Conservation (phyloP, 1,284 basidiomycete species). For the Puccinia coronata region DNA sequence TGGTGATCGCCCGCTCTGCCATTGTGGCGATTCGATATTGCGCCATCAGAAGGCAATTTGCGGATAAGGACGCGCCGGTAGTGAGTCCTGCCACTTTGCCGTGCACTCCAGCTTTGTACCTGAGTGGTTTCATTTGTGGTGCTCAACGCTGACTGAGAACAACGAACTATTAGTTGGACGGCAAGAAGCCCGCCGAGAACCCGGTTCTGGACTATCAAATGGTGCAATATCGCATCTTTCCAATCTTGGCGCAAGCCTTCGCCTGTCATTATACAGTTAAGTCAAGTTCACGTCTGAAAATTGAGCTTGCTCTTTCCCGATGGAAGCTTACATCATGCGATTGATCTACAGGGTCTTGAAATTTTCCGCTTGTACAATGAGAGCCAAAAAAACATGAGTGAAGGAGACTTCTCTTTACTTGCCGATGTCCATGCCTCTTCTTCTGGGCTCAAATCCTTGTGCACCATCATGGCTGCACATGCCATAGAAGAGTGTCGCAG, state of each 20-base stretch:
- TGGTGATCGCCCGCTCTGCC: slow-evolving; percentile 58
- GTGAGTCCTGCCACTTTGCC: slow-evolving; percentile 54
- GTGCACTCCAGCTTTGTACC: not conserved
- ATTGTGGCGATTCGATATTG: slow-evolving; percentile 60
- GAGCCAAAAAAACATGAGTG: slow-evolving; percentile 57
- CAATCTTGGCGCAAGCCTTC: slow-evolving; percentile 59
- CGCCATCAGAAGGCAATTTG: slow-evolving; percentile 60
- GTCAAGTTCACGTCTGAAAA: not conserved
- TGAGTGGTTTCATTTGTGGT: not conserved
- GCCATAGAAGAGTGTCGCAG: slow-evolving; percentile 60
- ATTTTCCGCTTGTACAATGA: slow-evolving; percentile 59
- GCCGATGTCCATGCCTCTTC: slow-evolving; percentile 59
- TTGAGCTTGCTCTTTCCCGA: slow-evolving; percentile 50
- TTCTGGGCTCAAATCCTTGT: slow-evolving; percentile 59
- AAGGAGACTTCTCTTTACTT: slow-evolving; percentile 59
- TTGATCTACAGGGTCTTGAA: slow-evolving; percentile 52
- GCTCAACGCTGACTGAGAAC: not conserved
- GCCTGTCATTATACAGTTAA: slow-evolving; percentile 59
- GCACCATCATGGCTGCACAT: slow-evolving; percentile 58
- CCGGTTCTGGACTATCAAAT: slow-evolving; percentile 60
- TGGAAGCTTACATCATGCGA: slow-evolving; percentile 1
- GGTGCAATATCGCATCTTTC: slow-evolving; percentile 59
- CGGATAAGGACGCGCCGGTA: slow-evolving; percentile 59
- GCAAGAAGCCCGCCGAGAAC: slow-evolving; percentile 58
- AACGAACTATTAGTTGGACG: slow-evolving; percentile 11